Evolutionary conservation across 2,329 filamentous ascomycete species (phyloP).

Genomic region (Penicillium sp.): DNA sequence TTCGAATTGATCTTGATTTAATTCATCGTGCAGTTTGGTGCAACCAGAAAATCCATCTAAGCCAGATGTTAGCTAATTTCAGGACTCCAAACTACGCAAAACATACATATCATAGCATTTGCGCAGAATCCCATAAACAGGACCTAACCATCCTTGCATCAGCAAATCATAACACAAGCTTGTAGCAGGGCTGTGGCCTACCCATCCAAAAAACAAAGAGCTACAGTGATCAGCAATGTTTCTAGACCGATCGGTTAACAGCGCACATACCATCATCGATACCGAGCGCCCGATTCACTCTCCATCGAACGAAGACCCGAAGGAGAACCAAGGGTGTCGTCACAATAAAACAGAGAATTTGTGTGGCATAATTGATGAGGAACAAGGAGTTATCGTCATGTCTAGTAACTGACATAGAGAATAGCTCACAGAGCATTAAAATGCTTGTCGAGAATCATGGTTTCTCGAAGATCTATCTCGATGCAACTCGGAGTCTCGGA

Average conservation of each 20-base stretch:
- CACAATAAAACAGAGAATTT: not conserved
- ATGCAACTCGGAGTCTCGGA: not conserved
- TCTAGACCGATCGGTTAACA: not conserved
- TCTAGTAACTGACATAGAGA: not conserved
- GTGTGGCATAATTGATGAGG: not conserved
- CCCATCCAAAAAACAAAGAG: not conserved
- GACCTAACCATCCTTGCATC: not conserved
- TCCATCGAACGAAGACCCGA: slow-evolving; percentile 8
- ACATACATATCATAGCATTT: not conserved
- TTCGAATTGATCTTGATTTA: not conserved
- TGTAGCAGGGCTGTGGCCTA: not conserved
- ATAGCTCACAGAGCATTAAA: not conserved
- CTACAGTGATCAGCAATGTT: not conserved
- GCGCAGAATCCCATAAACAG: not conserved
- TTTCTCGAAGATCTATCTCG: not conserved
- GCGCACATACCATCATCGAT: slow-evolving; percentile 9
- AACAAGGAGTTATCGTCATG: not conserved
- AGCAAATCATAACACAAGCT: not conserved
- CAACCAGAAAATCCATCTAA: not conserved
- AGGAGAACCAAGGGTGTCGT: slow-evolving; percentile 7
- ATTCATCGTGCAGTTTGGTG: not conserved
- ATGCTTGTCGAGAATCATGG: not conserved
- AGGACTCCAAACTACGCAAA: not conserved
- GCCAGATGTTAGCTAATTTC: not conserved
- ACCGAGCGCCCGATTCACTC: slow-evolving; percentile 3